Evolutionary conservation across 257 asterid species (phyloP).

Genomic region (Coffea eugenioides): DNA sequence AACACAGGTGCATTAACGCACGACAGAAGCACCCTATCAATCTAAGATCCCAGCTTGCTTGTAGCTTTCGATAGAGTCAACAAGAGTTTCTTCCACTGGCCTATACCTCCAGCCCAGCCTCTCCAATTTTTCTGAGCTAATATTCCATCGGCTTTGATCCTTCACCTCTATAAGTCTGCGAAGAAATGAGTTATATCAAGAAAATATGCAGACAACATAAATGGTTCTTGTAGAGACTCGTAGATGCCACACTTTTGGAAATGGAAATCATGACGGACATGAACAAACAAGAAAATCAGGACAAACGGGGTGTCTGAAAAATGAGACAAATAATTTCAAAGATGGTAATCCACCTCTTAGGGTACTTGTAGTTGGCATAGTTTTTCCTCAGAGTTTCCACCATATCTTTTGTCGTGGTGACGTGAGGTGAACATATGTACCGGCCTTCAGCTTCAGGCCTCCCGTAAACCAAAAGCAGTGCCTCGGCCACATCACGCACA

Average conservation of each 20-base stretch:
- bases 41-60: no score
- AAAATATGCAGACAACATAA: background rate
- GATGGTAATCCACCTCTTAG: constrained; percentile 48
- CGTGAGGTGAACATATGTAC: constrained; percentile 59
- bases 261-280: background rate
- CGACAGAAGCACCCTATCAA: no score
- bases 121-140: no score
- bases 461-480: constrained; percentile 56
- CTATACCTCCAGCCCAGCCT: no score
- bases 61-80: no score
- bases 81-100: no score
- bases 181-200: background rate
- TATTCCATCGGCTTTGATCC: no score
- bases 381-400: constrained; percentile 43
- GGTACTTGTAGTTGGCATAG: constrained; percentile 60
- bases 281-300: background rate
- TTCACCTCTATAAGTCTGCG: constrained; percentile 40
- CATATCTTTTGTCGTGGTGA: constrained; percentile 31
- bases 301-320: background rate
- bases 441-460: constrained; percentile 65
- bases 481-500: constrained; percentile 69
- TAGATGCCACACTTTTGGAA: background rate
- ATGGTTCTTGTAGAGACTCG: background rate
- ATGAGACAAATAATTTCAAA: background rate
- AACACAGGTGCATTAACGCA: no score